Evolutionary conservation across 1,139 yeast genomes (phyloP).

Genomic region (Arxiozyma slooffiae): DNA sequence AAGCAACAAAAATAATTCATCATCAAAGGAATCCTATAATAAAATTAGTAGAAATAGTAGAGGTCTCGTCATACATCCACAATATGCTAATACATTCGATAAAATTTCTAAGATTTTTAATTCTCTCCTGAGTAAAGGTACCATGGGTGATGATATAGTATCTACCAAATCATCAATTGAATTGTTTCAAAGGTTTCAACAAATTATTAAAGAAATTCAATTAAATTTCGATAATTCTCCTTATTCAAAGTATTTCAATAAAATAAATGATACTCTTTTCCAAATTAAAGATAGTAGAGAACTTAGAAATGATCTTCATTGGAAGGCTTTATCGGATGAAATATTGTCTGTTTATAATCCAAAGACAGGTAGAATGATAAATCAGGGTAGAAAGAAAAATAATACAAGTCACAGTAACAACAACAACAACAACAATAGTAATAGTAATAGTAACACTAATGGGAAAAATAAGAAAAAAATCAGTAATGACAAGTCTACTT

Average conservation of each 20-base stretch:
- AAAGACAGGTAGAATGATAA: slow-evolving; percentile 22
- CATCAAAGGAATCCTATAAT: neutral
- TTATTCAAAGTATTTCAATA: slow-evolving; percentile 26
- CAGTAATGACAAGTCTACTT: neutral
- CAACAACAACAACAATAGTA: neutral
- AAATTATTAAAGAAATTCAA: slow-evolving; percentile 27
- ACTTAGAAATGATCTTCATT: slow-evolving; percentile 22
- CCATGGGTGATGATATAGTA: slow-evolving; percentile 22
- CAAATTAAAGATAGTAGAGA: slow-evolving; percentile 26
- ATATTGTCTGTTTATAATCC: slow-evolving; percentile 24
- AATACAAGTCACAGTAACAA: neutral
- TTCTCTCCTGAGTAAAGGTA: slow-evolving; percentile 20
- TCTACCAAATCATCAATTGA: slow-evolving; percentile 30
- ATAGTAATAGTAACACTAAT: neutral
- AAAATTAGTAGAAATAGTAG: neutral
- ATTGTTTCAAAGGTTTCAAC: slow-evolving; percentile 29
- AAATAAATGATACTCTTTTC: slow-evolving; percentile 24
- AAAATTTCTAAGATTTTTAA: slow-evolving; percentile 26
- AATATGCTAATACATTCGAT: slow-evolving; percentile 16
- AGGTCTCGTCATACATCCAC: slow-evolving; percentile 11
- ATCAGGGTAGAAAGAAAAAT: slow-evolving; percentile 7
- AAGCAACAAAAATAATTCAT: no score
- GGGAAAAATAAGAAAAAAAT: neutral
- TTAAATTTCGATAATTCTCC: slow-evolving; percentile 27
- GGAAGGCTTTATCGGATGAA: slow-evolving; percentile 23